Base-by-base conservation (phyloP, 1,284 basidiomycete species). In the Austropuccinia psidii region DNA sequence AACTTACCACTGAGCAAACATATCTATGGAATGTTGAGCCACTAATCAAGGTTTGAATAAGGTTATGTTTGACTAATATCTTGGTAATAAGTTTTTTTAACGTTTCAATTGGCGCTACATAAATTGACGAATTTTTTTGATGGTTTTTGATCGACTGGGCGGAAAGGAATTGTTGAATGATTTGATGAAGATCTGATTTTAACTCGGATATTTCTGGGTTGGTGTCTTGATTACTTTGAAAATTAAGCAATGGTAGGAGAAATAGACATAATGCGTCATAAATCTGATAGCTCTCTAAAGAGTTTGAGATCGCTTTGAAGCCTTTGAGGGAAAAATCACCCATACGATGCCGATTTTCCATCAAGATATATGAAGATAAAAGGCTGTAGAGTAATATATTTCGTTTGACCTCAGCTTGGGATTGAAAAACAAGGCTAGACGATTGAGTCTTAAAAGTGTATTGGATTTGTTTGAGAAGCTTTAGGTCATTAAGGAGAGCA, bases 301-400 rank as follows among this genome's bases (percentile, higher is more conserved):
- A 69, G 21, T 52, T 41, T 21, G 58, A 52, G 4, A 2, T 31
- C 8, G 5, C 13, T 21, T 29, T 24, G 15, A 24, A 31, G 41
- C 49, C 39, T 49, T 33, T 33, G 39, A 29, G 24, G 21, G 49
- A n/a, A 6, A 47, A 33, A 31, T 43, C 67, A 50, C 69, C 21
- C 62, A 24, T 21, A 72, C 50, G 24, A 47, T 13, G 19, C 7
- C 24, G 58, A 41, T 24, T 61, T 41, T 72, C 57, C 45, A 72
- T 61, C 7, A 61, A 41, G 33, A 21, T 62, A 19, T 49, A 52
- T 17, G 62, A 50, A 2, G 69, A 60, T 37, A 72, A 45, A 24
- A 72, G 43, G 31, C 69, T 61, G 33, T 72, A 72, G n/a, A 72
- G 24, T 35, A 72, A 54, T 4, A 39, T 58, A 15, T 62, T 47